Percentiles rank a stretch among this genome's conserved stretches.
phyloP scores from a whole-genome alignment of 805 yeast genomes.

The Peterozyma xylosa region DNA sequence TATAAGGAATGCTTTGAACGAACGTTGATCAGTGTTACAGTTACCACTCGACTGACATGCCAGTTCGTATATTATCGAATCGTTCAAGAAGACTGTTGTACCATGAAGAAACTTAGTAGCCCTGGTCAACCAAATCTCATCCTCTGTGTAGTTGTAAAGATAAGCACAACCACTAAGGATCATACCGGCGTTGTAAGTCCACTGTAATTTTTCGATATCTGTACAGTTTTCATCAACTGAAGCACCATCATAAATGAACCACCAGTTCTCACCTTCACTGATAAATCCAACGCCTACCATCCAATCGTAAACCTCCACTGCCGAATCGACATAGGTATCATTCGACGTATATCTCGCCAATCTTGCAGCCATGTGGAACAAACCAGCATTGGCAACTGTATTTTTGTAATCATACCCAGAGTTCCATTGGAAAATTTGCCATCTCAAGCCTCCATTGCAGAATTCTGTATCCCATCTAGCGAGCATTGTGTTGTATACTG shows the following conservation, averaged over 20 bases:
- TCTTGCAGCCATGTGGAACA: slow-evolving; percentile 83
- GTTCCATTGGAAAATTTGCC: slow-evolving; percentile 96
- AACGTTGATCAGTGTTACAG: slow-evolving; percentile 84
- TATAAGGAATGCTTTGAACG: slow-evolving; percentile 82
- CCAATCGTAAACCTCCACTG: slow-evolving; percentile 79
- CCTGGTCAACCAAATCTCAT: slow-evolving; percentile 59
- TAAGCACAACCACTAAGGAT: slow-evolving; percentile 76
- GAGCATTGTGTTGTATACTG: slow-evolving; percentile 87
- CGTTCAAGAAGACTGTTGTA: slow-evolving; percentile 46
- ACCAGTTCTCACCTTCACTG: slow-evolving; percentile 27
- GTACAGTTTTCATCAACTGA: slow-evolving; percentile 53
- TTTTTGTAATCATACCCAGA: slow-evolving; percentile 92
- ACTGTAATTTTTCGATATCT: slow-evolving; percentile 48
- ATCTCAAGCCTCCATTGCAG: slow-evolving; percentile 88
- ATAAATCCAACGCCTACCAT: slow-evolving; percentile 46
- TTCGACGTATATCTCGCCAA: slow-evolving; percentile 78
- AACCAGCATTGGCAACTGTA: slow-evolving; percentile 82
- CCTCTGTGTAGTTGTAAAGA: slow-evolving; percentile 65
- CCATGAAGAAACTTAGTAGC: slow-evolving; percentile 50
- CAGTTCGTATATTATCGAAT: slow-evolving; percentile 63
- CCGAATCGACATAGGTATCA: slow-evolving; percentile 65
- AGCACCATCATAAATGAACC: slow-evolving; percentile 67
- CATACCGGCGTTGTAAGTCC: slow-evolving; percentile 87
- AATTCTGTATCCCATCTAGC: slow-evolving; percentile 69
- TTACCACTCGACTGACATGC: slow-evolving; percentile 63